Evolutionary conservation across 2,329 filamentous ascomycete species (phyloP).

Genomic region (Cadophora sp.): DNA sequence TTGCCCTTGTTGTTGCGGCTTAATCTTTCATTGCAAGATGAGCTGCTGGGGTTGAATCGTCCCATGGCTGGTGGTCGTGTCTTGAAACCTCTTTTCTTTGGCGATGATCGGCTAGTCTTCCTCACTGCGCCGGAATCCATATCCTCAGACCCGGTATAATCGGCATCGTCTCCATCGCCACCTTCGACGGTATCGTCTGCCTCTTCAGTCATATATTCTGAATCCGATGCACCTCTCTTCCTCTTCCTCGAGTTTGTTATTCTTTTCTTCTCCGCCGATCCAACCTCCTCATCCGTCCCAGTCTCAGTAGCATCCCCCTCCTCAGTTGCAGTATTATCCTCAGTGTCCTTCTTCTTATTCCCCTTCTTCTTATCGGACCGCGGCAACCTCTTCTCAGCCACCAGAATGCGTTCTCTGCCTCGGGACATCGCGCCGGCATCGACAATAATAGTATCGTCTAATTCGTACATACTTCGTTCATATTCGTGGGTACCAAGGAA

Average conservation of each 20-base stretch:
- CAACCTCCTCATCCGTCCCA: neutral
- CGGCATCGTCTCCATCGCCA: too few relatives aligned
- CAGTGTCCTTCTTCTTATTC: neutral
- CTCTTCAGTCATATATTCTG: too few relatives aligned
- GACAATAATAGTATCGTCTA: neutral
- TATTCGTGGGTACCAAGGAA: neutral
- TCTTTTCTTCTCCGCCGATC: neutral
- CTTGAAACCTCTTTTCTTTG: neutral
- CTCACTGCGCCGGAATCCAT: neutral
- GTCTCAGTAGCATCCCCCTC: neutral
- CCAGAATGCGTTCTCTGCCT: too few relatives aligned
- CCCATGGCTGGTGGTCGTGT: neutral
- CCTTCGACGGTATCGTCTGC: too few relatives aligned
- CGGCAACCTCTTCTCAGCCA: neutral
- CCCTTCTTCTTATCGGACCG: too few relatives aligned
- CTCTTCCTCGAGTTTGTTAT: neutral
- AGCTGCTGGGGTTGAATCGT: neutral
- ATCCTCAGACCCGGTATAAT: neutral
- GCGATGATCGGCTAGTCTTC: neutral
- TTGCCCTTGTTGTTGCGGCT: neutral
- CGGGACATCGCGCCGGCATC: neutral
- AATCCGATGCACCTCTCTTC: neutral
- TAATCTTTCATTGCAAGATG: neutral
- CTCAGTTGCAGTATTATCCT: neutral
- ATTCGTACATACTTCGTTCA: slow-evolving; percentile 5